Conservation (phyloP, 331 rosid genomes). For the Malus hybrid region DNA sequence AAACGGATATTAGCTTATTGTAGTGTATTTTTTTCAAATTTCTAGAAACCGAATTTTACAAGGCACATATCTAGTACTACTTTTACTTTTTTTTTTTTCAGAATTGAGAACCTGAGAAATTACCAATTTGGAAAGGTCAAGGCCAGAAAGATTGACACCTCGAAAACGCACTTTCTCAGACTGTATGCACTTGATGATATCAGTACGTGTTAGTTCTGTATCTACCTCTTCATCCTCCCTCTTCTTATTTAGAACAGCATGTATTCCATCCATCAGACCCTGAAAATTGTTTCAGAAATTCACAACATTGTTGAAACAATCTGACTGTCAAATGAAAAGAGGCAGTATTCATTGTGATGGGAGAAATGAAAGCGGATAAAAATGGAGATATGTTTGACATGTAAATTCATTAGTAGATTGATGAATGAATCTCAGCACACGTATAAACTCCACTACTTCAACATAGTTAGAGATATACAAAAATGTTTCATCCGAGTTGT, state of each 20-base stretch:
- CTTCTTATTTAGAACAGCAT: slow-evolving; percentile 35
- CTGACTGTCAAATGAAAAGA: background rate
- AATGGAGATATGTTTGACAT: background rate
- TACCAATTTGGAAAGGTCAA: slow-evolving; percentile 93
- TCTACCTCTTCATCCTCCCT: slow-evolving; percentile 58
- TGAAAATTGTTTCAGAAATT: slow-evolving; percentile 15
- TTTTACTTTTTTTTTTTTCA: background rate
- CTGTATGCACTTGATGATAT: slow-evolving; percentile 90
- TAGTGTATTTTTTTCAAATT: background rate
- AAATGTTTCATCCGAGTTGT: background rate
- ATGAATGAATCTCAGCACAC: background rate
- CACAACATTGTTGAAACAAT: background rate
- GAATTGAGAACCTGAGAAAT: slow-evolving; percentile 10
- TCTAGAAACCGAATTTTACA: background rate
- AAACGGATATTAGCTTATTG: background rate
- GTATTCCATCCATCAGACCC: slow-evolving; percentile 82
- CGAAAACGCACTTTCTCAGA: slow-evolving; percentile 77
- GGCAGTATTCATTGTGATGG: background rate
- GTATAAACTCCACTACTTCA: background rate
- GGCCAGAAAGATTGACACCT: slow-evolving; percentile 92
- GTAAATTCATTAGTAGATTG: background rate
- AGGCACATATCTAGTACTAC: background rate
- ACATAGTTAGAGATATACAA: background rate
- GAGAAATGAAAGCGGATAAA: too few relatives aligned
- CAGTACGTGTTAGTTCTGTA: slow-evolving; percentile 73